Evolutionary conservation across 768 basidiomycete genomes (phyloP), one percentile per base, ranked within the genome.

Genomic region (Trametes maxima): DNA sequence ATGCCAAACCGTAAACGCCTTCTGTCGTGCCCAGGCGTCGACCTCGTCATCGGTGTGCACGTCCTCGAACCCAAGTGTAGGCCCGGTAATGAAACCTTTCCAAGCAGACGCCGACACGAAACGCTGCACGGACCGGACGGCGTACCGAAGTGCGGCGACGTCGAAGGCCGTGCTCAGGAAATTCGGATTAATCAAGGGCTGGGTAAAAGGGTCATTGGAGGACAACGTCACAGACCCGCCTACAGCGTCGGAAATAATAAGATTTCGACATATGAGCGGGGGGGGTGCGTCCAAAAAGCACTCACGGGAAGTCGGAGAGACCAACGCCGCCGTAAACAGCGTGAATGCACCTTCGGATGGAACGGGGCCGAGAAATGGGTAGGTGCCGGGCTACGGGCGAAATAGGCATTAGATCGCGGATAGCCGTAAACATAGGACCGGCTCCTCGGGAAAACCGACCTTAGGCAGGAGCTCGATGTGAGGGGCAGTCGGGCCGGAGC

Each of bases 121-220:
- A 19, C 46, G 40, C n/a, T 19, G 24, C 3, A 39, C 42, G 22
- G 56, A 16, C 25, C 62, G 47, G 0, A 68, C 28, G 10, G 59
- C 64, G 35, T 68, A 53, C 42, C 67, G 62, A 46, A 76, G 60
- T 39, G 74, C 66, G 36, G 56, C 58, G 37, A 72, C 40, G 60
- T 78, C 77, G 56, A 65, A 69, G 3, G 50, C 14, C 25, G 46
- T 58, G 16, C 62, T 56, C 28, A 75, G 73, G 62, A 63, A 62
- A 35, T 50, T 57, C 3, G 70, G 69, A 59, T 74, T 63, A 47
- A 74, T 71, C 13, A 64, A n/a, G 1, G 73, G 73, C 12, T 28
- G 37, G 39, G 57, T 66, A 57, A 72, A 71, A 0, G 72, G 68
- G 54, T 70, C 60, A 14, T 52, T 55, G 0, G 69, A 70, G 21